These are phyloP conservation scores for Saturnispora kantuleensis DNA, from an alignment of 805 yeast species.

Conservation along the genomic window DNA sequence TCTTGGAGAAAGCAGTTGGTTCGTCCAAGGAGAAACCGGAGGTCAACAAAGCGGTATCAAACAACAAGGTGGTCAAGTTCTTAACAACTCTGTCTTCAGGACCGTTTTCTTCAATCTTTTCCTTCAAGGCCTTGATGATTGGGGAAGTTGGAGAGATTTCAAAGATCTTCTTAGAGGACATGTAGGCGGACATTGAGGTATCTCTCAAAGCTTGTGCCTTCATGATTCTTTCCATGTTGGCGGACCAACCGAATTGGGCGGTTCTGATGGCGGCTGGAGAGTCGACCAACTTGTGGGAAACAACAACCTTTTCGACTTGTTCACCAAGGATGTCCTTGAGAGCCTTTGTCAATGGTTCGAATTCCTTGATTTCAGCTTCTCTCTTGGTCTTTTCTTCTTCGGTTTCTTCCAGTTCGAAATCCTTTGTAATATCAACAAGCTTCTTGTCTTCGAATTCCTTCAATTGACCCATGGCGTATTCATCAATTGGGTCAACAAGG, in stretches of 20 bases:
- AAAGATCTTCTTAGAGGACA: constrained; percentile 98
- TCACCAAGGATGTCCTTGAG: constrained; percentile 97
- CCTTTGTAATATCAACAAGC: constrained; percentile 97
- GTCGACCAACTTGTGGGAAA: constrained; percentile 92
- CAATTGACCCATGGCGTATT: constrained; percentile 98
- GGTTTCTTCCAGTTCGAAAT: constrained; percentile 96
- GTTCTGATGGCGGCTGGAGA: constrained; percentile 99
- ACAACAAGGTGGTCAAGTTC: constrained; percentile 92
- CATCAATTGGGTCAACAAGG: constrained; percentile 99
- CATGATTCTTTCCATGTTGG: constrained; percentile 99
- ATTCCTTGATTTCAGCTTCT: constrained; percentile 88
- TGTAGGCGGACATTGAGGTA: constrained; percentile 97
- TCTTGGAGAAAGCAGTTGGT: constrained; percentile 93
- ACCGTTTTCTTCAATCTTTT: constrained; percentile 95
- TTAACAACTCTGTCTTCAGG: constrained; percentile 97
- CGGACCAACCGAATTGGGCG: constrained; percentile 99
- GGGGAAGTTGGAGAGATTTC: constrained; percentile 97
- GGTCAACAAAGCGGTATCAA: constrained; percentile 95
- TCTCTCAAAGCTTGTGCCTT: constrained; percentile 99
- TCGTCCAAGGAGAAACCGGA: constrained; percentile 99
- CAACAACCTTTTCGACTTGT: constrained; percentile 98
- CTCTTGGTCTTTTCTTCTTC: constrained; percentile 94
- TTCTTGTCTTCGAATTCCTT: constrained; percentile 99
- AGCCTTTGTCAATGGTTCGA: constrained; percentile 88
- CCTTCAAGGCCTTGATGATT: constrained; percentile 89